Evolutionary conservation across 768 basidiomycete genomes (phyloP).

Genomic region (Leccinum longicurvipes): DNA sequence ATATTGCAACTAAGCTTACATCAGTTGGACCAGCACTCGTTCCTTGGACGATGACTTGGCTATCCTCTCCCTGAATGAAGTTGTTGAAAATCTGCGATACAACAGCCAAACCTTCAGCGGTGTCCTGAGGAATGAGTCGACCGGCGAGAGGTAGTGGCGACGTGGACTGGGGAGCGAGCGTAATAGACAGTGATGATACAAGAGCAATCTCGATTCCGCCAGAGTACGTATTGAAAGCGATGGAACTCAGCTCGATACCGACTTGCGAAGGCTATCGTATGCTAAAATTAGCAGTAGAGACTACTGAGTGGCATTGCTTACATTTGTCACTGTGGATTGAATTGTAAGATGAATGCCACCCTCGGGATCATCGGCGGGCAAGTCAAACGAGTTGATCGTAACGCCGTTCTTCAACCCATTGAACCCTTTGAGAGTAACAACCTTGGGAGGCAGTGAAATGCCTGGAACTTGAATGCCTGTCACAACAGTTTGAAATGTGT

Average conservation of each 20-base stretch:
- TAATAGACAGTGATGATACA: conserved; percentile 47
- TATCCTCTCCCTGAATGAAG: conserved; percentile 66
- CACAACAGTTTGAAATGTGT: not conserved
- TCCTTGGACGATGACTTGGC: conserved; percentile 56
- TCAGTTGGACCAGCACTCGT: conserved; percentile 54
- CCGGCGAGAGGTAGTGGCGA: conserved; percentile 55
- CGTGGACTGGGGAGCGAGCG: conserved; percentile 51
- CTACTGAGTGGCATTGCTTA: conserved; percentile 28
- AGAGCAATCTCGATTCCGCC: conserved; percentile 56
- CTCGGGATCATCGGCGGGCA: conserved; percentile 65
- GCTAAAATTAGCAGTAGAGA: conserved; percentile 6
- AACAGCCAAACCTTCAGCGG: conserved; percentile 47
- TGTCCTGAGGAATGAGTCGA: conserved; percentile 60
- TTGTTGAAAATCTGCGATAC: conserved; percentile 69
- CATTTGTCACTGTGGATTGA: conserved; percentile 56
- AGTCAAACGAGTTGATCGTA: conserved; percentile 61
- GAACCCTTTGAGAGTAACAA: conserved; percentile 65
- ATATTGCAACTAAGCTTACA: conserved; percentile 33
- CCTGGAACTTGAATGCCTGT: conserved; percentile 56
- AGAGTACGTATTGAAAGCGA: conserved; percentile 60
- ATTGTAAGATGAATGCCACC: conserved; percentile 71
- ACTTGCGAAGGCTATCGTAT: conserved; percentile 64
- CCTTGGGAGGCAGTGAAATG: conserved; percentile 53
- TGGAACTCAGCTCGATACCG: conserved; percentile 58
- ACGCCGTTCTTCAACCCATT: conserved; percentile 65